Evolutionary conservation across 179 eudicot species (phyloP), one percentile per base, ranked within the genome.

Genomic region (Heliamphora pulchella): DNA sequence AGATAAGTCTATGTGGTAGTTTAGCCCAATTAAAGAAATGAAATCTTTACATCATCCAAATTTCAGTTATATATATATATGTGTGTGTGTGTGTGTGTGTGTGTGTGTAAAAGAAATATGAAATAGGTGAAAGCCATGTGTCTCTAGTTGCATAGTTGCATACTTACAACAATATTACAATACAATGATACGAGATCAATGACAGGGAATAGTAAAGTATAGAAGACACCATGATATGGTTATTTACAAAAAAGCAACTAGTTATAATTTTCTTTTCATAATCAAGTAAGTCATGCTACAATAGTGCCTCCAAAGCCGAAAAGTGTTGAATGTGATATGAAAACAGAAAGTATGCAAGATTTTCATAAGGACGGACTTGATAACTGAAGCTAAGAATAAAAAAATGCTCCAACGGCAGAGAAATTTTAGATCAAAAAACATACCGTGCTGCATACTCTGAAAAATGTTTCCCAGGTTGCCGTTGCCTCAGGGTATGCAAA

Each of bases 391-490:
- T 51, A 67, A 55, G 15, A 78, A 55, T 10, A 57, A 43, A 71
- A n/a, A 54, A 54, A 22, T 67, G 57, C 46, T 5, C 41, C 4
- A 8, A 65, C 51, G 6, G 50, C 31, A 50, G 58, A 15, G 71
- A 67, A 67, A 67, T 67, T 41, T 67, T 41, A 67, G 48, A 67
- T 39, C n/a, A 41, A 22, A 67, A 47, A 77, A 11, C 85, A 70
- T 85, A 91, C 94, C 92, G 79, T 81, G 91, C 92, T 13, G 94
- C 94, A 74, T 89, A 85, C 78, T 91, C 94, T 0, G 91, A 89
- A 77, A 91, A 91, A 86, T 88, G 91, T 68, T 87, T 91, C 22
- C 92, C 89, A 1, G 92, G 92, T 82, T 91, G 94, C 41, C 89
- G 80, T 48, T 91, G 92, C 82, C 94, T 83, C 80, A 91, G 73